Base-by-base conservation (phyloP, 768 basidiomycete species). In the Lactarius indigo region DNA sequence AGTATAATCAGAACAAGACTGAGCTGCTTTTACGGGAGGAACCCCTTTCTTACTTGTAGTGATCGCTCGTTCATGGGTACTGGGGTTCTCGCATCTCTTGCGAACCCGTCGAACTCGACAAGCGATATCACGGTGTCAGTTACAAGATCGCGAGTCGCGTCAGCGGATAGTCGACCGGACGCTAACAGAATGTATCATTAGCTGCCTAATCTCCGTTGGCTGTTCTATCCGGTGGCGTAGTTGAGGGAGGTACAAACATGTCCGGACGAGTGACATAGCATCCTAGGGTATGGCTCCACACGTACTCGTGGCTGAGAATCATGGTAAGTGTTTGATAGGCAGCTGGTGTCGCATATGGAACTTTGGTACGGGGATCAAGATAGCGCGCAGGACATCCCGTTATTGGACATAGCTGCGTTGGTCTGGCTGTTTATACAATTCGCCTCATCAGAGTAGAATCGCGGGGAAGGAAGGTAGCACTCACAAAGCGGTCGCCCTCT, bases 371-470 rank as follows among this genome's bases (percentile, higher is more conserved):
- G 1, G 95, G 94, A 74, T 97, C 94, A 44, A 85, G 74, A 73
- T 98, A 98, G 55, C 78, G 83, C 0, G 94, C 94, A 5, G 82
- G 80, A 52, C 81, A 81, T 3, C 96, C 96, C 0, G 92, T 96
- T 66, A 98, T 85, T 0, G 85, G 85, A 74, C 95, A 96, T 8
- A 75, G 79, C 63, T 83, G 84, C 20, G 81, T 81, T 0, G 87
- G 87, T 18, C 90, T 88, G 30, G 83, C 92, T 94, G 67, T 37
- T 15, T 57, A 26, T 28, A 35, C 23, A 5, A 63, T 12, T 26
- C 41, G 26, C n/a, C n/a, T 35, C 10, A 42, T 55, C 41, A 68
- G 62, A 44, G 57, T 30, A 55, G 10, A 37, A 59, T 52, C 33
- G 35, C 52, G 60, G 50, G 30, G 18, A 64, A 50, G 28, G 61